A percentile compares a stretch with the other conserved stretches of the same genome.
phyloP scores from a whole-genome alignment of 306 rosid genomes.

The Luffa aegyptiaca region DNA sequence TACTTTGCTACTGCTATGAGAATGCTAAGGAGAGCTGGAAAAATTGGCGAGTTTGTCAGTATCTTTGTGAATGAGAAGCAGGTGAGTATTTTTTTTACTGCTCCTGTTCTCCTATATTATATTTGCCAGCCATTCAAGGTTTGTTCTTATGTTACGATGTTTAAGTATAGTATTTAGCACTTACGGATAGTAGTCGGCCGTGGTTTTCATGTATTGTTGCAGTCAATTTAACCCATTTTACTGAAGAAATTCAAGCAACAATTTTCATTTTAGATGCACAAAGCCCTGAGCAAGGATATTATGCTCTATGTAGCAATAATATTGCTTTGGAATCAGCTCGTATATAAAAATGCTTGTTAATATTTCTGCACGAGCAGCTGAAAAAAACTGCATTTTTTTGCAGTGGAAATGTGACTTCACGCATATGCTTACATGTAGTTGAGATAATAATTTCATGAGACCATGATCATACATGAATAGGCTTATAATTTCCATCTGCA shows the following conservation, averaged over 20 bases:
- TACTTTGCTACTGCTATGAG: constrained; percentile 62
- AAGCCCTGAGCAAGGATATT: neutral
- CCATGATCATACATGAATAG: neutral
- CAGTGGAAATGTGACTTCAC: neutral
- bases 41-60: constrained; percentile 85
- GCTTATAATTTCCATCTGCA: neutral
- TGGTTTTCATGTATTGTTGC: neutral
- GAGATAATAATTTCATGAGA: neutral
- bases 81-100: constrained; percentile 29
- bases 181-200: neutral
- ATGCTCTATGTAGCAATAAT: neutral
- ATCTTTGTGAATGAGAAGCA: constrained; percentile 77
- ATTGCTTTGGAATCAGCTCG: neutral
- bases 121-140: constrained; percentile 5
- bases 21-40: constrained; percentile 76
- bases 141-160: neutral
- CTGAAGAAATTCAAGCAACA: neutral
- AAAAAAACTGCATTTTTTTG: neutral
- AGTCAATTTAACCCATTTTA: neutral
- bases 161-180: neutral
- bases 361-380: neutral
- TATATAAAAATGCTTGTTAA: neutral
- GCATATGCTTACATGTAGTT: neutral
- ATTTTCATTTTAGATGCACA: neutral
- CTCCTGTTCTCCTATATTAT: neutral